Evolutionary conservation across 768 basidiomycete genomes (phyloP).

Genomic region (Daedaleopsis nitida): DNA sequence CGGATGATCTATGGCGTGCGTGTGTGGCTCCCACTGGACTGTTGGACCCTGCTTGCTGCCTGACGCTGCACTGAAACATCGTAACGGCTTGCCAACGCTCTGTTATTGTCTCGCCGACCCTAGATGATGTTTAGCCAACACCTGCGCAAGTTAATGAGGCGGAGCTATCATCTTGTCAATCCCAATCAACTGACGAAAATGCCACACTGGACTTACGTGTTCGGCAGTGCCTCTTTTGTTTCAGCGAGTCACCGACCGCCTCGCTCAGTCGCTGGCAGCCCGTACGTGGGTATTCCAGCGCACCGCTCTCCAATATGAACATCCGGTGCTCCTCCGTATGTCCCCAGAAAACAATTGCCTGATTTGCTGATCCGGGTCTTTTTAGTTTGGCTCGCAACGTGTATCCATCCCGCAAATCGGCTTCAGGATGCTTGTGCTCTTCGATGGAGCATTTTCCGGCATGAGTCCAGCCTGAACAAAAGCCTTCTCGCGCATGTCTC

Average conservation of each 20-base stretch:
- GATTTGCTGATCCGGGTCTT: background rate
- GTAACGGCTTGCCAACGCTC: too few species aligned
- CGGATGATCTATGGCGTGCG: background rate
- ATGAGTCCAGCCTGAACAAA: background rate
- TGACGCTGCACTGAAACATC: too few species aligned
- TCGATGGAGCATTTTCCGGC: background rate
- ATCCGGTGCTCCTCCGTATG: slow-evolving; percentile 2
- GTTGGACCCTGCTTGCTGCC: background rate
- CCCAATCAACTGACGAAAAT: slow-evolving; percentile 15
- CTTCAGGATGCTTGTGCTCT: slow-evolving; percentile 7
- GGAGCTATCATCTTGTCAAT: slow-evolving; percentile 15
- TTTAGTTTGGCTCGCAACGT: slow-evolving; percentile 11
- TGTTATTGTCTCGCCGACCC: slow-evolving; percentile 8
- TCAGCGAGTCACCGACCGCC: slow-evolving; percentile 6
- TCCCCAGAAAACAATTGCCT: slow-evolving; percentile 15
- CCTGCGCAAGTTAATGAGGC: background rate
- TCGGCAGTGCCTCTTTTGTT: slow-evolving; percentile 21
- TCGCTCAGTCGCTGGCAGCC: background rate
- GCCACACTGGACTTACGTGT: slow-evolving; percentile 18
- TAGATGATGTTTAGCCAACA: slow-evolving; percentile 10
- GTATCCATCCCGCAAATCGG: slow-evolving; percentile 13
- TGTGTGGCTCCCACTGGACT: background rate
- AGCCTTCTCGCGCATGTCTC: slow-evolving; percentile 3
- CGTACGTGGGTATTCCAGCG: background rate
- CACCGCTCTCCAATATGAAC: slow-evolving; percentile 11